Evolutionary conservation across 2,329 filamentous ascomycete genomes (phyloP).

Genomic region (Chrysoporthe austroafricana): DNA sequence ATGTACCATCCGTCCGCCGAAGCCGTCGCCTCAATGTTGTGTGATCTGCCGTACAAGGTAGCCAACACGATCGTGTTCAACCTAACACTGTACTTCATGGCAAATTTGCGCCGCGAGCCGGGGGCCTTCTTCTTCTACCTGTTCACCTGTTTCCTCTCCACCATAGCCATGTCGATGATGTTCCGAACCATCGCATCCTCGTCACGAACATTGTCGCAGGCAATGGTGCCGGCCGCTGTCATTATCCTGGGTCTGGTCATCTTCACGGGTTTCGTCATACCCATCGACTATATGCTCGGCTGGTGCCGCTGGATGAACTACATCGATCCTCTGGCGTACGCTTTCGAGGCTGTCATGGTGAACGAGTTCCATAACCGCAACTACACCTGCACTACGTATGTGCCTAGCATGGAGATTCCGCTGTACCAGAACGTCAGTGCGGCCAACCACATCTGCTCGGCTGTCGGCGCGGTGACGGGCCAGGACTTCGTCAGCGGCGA

Average conservation of each 20-base stretch:
- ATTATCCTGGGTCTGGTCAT: conserved; percentile 70
- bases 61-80: conserved; percentile 78
- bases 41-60: conserved; percentile 83
- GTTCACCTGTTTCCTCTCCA: conserved; percentile 73
- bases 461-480: conserved; percentile 62
- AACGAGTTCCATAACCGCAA: conserved; percentile 77
- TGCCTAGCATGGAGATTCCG: conserved; percentile 45
- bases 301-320: conserved; percentile 88
- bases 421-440: conserved; percentile 42
- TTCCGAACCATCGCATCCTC: conserved; percentile 81
- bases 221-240: conserved; percentile 63
- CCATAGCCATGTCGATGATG: conserved; percentile 82
- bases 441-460: conserved; percentile 58
- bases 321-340: conserved; percentile 77
- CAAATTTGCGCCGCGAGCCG: conserved; percentile 73
- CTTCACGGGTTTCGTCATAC: conserved; percentile 72
- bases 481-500: conserved; percentile 58
- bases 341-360: conserved; percentile 79
- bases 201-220: conserved; percentile 70
- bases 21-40: conserved; percentile 84
- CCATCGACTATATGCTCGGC: conserved; percentile 69
- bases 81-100: conserved; percentile 83
- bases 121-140: conserved; percentile 86
- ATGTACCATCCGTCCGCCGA: conserved; percentile 90
- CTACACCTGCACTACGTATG: conserved; percentile 56